phyloP scores from a whole-genome alignment of 129 eudicot genomes.

The Flaveria brownii region DNA sequence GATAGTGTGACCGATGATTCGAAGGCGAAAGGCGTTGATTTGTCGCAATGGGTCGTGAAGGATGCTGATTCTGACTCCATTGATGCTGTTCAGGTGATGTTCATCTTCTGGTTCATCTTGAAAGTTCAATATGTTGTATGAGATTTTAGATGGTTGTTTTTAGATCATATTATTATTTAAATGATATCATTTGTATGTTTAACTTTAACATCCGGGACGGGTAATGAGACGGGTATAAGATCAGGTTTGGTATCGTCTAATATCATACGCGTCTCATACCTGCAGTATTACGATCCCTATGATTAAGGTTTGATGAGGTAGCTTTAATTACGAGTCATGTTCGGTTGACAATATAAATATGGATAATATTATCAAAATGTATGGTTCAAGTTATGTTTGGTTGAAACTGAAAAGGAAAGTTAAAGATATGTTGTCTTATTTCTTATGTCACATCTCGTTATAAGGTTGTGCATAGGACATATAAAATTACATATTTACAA shows the following conservation, averaged over 20 bases:
- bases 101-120: not conserved
- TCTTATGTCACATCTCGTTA: not conserved
- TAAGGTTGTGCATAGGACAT: not conserved
- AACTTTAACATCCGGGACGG: not conserved
- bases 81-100: slow-evolving; percentile 86
- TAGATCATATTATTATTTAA: not conserved
- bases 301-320: not conserved
- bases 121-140: not conserved
- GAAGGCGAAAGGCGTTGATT: slow-evolving; percentile 38
- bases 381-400: slow-evolving; percentile 16
- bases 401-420: too few species aligned
- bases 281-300: too few species aligned
- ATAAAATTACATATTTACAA: not conserved
- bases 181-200: not conserved
- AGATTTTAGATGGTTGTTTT: not conserved
- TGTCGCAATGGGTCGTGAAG: slow-evolving; percentile 63
- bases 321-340: not conserved
- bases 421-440: not conserved
- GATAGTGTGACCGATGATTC: slow-evolving; percentile 40
- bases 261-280: too few species aligned
- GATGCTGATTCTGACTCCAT: slow-evolving; percentile 89
- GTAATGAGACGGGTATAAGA: too few species aligned
- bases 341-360: not conserved
- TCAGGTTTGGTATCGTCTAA: too few species aligned
- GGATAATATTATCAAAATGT: slow-evolving; percentile 3